Evolutionary conservation across 2,329 filamentous ascomycete genomes (phyloP).

Genomic region (Diaporthe citriasiana): DNA sequence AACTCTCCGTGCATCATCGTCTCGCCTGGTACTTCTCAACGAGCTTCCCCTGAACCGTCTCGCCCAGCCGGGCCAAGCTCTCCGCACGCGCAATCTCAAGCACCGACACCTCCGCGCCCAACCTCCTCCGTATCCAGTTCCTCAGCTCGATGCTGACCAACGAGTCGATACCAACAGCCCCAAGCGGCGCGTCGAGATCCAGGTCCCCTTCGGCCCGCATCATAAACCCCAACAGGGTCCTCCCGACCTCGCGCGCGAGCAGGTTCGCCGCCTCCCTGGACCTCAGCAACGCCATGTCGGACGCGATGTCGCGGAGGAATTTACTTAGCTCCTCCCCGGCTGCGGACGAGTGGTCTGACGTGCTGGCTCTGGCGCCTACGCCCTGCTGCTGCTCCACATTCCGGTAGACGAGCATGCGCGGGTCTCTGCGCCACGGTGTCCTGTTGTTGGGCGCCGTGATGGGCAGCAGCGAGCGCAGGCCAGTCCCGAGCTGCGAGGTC

Average conservation of each 20-base stretch:
- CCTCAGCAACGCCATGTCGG: slow-evolving; percentile 23
- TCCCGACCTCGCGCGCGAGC: slow-evolving; percentile 34
- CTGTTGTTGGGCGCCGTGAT: slow-evolving; percentile 35
- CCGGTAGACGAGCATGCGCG: slow-evolving; percentile 38
- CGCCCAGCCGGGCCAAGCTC: neutral
- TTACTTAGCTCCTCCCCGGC: slow-evolving; percentile 18
- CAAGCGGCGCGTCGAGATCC: slow-evolving; percentile 30
- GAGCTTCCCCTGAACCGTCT: slow-evolving; percentile 7
- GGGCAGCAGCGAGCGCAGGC: slow-evolving; percentile 15
- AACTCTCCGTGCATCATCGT: too few species aligned
- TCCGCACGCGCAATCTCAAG: slow-evolving; percentile 36
- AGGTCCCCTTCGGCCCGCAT: slow-evolving; percentile 34
- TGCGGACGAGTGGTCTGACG: neutral
- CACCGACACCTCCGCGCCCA: slow-evolving; percentile 32
- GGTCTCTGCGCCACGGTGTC: slow-evolving; percentile 30
- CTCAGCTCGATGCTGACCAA: slow-evolving; percentile 38
- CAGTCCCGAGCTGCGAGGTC: slow-evolving; percentile 8
- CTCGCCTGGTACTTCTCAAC: slow-evolving; percentile 16
- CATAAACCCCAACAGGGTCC: slow-evolving; percentile 34
- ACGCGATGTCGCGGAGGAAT: slow-evolving; percentile 18
- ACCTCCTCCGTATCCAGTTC: slow-evolving; percentile 36
- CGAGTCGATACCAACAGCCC: slow-evolving; percentile 36
- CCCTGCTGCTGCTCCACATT: slow-evolving; percentile 32
- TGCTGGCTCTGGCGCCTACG: slow-evolving; percentile 1
- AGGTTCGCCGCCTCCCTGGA: slow-evolving; percentile 25